phyloP scores from a whole-genome alignment of 23 red algal genomes.

The Agarophyton chilense region DNA sequence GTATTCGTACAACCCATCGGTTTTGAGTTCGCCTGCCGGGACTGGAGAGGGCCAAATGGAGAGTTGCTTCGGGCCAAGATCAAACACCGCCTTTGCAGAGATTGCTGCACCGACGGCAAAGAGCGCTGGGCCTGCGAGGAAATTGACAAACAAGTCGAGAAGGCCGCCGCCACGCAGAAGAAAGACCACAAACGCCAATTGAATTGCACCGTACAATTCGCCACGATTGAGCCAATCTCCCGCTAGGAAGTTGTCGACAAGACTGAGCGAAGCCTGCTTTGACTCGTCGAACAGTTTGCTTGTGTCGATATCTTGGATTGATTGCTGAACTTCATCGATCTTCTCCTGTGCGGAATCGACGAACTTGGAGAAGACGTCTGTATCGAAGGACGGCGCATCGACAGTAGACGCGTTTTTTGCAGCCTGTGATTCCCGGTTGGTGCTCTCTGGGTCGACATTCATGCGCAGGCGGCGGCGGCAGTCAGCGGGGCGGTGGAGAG shows the following conservation, averaged over 20 bases:
- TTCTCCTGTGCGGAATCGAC: slow-evolving; percentile 65
- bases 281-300: slow-evolving; percentile 58
- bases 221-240: slow-evolving; percentile 97
- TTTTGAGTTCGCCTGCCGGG: slow-evolving; percentile 57
- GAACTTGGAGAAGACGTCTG: slow-evolving; percentile 63
- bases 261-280: slow-evolving; percentile 48
- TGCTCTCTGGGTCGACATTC: not conserved
- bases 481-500: not conserved
- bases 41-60: slow-evolving; percentile 90
- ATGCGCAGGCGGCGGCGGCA: slow-evolving; percentile 1
- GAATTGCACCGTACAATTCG: slow-evolving; percentile 85
- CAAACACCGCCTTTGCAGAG: slow-evolving; percentile 71
- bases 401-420: slow-evolving; percentile 9
- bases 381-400: slow-evolving; percentile 57
- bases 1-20: slow-evolving; percentile 83
- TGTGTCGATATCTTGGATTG: slow-evolving; percentile 58
- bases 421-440: not conserved
- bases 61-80: slow-evolving; percentile 88
- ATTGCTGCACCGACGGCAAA: slow-evolving; percentile 74
- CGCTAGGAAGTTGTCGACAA: slow-evolving; percentile 90
- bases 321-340: slow-evolving; percentile 45
- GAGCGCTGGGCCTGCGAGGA: slow-evolving; percentile 78
- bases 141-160: slow-evolving; percentile 76
- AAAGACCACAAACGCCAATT: slow-evolving; percentile 80
- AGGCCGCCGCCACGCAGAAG: slow-evolving; percentile 68